These are phyloP conservation scores for Pseudocercospora eumusae DNA, from an alignment of 2,329 filamentous ascomycete genomes.

Conservation along the genomic window DNA sequence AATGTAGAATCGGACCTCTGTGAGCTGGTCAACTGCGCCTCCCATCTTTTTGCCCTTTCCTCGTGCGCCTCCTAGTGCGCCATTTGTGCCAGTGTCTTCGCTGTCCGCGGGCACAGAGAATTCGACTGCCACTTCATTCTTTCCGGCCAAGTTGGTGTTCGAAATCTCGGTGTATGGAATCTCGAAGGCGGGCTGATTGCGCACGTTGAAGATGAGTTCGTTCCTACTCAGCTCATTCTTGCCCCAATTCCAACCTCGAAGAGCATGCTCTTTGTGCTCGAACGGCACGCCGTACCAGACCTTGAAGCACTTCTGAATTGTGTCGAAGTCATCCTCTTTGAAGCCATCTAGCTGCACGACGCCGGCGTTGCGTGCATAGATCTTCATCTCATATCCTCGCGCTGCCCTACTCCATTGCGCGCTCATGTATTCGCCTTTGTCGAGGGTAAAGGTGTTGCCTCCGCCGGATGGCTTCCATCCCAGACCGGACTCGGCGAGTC, in stretches of 20 bases:
- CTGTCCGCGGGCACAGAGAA: conserved; percentile 76
- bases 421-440: conserved; percentile 77
- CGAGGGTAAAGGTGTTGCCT: conserved; percentile 84
- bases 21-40: conserved; percentile 85
- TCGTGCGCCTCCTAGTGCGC: conserved; percentile 69
- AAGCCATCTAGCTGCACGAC: conserved; percentile 95
- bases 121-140: conserved; percentile 96
- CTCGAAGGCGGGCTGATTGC: conserved; percentile 94
- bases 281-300: conserved; percentile 95
- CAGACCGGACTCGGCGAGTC: conserved; percentile 89
- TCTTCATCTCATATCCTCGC: conserved; percentile 90
- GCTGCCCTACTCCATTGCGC: conserved; percentile 95
- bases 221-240: conserved; percentile 96
- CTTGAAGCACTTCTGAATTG: conserved; percentile 90
- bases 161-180: conserved; percentile 96
- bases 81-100: conserved; percentile 71
- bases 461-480: conserved; percentile 93
- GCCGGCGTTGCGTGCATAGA: conserved; percentile 78
- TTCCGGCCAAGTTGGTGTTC: conserved; percentile 95
- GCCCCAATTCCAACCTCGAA: conserved; percentile 99
- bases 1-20: conserved; percentile 99
- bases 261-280: conserved; percentile 88
- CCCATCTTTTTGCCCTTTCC: conserved; percentile 85
- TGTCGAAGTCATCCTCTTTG: conserved; percentile 89
- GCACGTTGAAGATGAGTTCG: conserved; percentile 93